Base-by-base conservation (phyloP, 371 early-diverging fungal species). In the Rhizopus stolonifer region DNA sequence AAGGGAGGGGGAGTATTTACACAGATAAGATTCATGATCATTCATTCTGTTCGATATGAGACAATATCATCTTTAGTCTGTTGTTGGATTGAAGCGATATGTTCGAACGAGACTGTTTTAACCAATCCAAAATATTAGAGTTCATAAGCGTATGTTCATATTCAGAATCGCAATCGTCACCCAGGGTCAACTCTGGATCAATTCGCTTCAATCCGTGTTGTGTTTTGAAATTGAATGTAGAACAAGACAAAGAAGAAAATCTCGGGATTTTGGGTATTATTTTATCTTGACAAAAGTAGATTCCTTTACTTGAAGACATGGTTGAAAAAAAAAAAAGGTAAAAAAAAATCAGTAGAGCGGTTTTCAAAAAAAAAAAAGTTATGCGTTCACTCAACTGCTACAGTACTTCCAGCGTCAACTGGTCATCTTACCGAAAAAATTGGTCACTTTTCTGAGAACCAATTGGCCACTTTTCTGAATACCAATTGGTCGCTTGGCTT, bases 131-230 rank as follows among this genome's bases (percentile, higher is more conserved):
- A 21, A 72, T 60, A 10, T 65, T 64, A 3, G 68, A 65, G 46
- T 67, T 56, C 29, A 67, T 46, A 19, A 72, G 39, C 6, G 60
- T 54, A 11, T 58, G 55, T 15, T 65, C 51, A 51, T 72, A 72
- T 44, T 54, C n/a, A 2, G 58, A 49, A 51, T 70, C 71, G 24
- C 63, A 51, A 45, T 67, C 66, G 22, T 67, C 67, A 14, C 56
- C 66, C 56, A 67, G 39, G 14, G 38, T 51, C 10, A 72, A 49
- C 32, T 72, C 72, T 5, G 56, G 53, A 31, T 61, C 62, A 46
- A 40, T 24, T 4, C 22, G 2, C 13, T 38, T 19, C 4, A 44
- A 17, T 11, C 15, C n/a, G 15, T 36, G 15, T 14, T 36, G 13
- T 36, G 36, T 36, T 36, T 15, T 36, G 15, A 36, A 36, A n/a